phyloP scores from a whole-genome alignment of 345 rosid genomes.

The Balakata baccata region DNA sequence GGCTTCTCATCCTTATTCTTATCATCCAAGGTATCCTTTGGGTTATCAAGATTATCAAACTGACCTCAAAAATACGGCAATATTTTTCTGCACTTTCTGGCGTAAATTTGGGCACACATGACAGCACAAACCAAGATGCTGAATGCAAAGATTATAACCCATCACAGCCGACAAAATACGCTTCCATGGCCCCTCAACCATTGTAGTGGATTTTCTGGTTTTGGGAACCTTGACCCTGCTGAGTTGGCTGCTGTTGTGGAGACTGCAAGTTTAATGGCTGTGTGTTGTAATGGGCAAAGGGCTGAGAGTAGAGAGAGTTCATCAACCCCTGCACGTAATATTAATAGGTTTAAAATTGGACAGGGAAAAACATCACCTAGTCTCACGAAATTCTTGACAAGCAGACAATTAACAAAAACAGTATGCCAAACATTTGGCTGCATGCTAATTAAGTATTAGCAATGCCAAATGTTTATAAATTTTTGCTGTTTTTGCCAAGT shows the following conservation, averaged over 20 bases:
- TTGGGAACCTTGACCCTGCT: slow-evolving; percentile 73
- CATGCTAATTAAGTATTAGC: too few relatives aligned
- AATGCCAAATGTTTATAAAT: slow-evolving; percentile 5
- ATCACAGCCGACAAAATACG: slow-evolving; percentile 23
- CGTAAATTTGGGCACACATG: slow-evolving; percentile 45
- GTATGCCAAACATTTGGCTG: not conserved
- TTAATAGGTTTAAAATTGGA: not conserved
- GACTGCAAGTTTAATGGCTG: slow-evolving; percentile 69
- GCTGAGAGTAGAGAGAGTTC: slow-evolving; percentile 93
- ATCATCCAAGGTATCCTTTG: slow-evolving; percentile 18
- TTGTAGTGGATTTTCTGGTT: slow-evolving; percentile 76
- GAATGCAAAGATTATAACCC: slow-evolving; percentile 69
- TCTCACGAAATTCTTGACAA: not conserved
- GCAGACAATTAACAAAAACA: not conserved
- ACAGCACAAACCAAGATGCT: slow-evolving; percentile 74
- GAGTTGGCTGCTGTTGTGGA: slow-evolving; percentile 60
- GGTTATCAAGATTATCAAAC: slow-evolving; percentile 24
- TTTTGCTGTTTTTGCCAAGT: too few relatives aligned
- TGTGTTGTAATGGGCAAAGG: slow-evolving; percentile 75
- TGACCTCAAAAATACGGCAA: slow-evolving; percentile 37
- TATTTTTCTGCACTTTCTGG: slow-evolving; percentile 22
- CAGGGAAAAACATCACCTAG: not conserved
- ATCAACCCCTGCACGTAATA: slow-evolving; percentile 63
- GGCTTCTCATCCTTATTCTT: slow-evolving; percentile 28
- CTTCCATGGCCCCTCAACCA: slow-evolving; percentile 50